Evolutionary conservation across 306 rosid species (phyloP).

Genomic region (Luffa aegyptiaca): DNA sequence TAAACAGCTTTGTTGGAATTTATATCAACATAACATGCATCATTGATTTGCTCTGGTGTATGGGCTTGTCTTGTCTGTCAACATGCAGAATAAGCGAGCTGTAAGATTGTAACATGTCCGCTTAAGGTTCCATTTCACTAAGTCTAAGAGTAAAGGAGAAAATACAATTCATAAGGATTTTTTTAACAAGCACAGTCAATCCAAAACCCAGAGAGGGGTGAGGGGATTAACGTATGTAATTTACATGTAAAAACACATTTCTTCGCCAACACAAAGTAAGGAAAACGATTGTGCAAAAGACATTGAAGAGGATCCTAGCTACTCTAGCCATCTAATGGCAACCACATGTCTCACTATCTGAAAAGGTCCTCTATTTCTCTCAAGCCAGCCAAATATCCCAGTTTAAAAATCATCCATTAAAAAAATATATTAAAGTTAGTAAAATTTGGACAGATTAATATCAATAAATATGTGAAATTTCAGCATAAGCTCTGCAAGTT

Average conservation of each 20-base stretch:
- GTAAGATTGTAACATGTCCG: neutral
- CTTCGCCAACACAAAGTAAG: neutral
- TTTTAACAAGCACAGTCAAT: too few species aligned
- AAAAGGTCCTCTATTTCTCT: neutral
- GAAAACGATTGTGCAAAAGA: neutral
- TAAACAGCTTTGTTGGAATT: constrained; percentile 79
- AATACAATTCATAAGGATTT: too few species aligned
- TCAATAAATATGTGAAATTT: neutral
- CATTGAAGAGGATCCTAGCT: neutral
- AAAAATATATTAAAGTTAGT: neutral
- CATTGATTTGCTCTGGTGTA: constrained; percentile 74
- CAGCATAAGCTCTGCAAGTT: neutral
- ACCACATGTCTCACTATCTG: neutral
- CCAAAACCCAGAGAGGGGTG: too few species aligned
- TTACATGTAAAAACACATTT: neutral
- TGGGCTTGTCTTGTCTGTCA: constrained; percentile 75
- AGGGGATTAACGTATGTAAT: neutral
- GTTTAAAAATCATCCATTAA: neutral
- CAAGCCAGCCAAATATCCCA: neutral
- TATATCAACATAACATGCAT: constrained; percentile 69
- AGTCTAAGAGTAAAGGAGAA: neutral
- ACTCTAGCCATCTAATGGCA: neutral
- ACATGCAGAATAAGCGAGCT: constrained; percentile 6
- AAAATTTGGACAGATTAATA: too few species aligned
- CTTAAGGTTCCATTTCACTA: neutral